Conservation (phyloP, 306 rosid species). For the Fragaria ananassa region DNA sequence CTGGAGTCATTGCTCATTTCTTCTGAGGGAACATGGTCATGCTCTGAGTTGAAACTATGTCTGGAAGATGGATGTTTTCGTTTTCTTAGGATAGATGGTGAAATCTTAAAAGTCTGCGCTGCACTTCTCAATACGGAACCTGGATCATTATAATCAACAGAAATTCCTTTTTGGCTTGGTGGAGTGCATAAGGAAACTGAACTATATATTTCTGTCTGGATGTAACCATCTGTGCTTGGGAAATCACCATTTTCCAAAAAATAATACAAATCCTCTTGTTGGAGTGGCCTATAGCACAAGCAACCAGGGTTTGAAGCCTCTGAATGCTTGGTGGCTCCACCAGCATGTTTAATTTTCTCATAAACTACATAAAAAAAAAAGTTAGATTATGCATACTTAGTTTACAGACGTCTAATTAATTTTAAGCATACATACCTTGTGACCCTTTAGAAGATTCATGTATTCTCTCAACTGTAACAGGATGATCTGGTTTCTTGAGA, state of each 20-base stretch:
- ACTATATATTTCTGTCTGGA: background rate
- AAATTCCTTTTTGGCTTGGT: constrained; percentile 3
- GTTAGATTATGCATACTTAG: constrained; percentile 5
- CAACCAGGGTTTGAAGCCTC: background rate
- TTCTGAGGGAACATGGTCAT: background rate
- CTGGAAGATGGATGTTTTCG: background rate
- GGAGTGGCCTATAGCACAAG: constrained; percentile 22
- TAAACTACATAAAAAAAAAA: background rate
- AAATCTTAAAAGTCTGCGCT: constrained; percentile 21
- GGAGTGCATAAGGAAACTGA: constrained; percentile 1
- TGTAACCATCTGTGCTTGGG: constrained; percentile 12
- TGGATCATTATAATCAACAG: constrained; percentile 1
- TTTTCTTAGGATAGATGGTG: constrained; percentile 40
- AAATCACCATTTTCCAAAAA: constrained; percentile 10
- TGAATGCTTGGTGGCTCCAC: background rate
- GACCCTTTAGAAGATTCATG: constrained; percentile 1
- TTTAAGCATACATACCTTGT: background rate
- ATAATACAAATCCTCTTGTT: constrained; percentile 6
- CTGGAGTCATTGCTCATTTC: background rate
- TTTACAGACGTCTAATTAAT: background rate
- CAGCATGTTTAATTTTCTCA: background rate
- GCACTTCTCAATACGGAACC: constrained; percentile 19
- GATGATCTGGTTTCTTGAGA: background rate
- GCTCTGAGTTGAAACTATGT: background rate
- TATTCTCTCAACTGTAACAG: background rate